Evolutionary conservation across 192 early-diverging fungal genomes (phyloP).

Genomic region (Chytriomyces hyalinus): DNA sequence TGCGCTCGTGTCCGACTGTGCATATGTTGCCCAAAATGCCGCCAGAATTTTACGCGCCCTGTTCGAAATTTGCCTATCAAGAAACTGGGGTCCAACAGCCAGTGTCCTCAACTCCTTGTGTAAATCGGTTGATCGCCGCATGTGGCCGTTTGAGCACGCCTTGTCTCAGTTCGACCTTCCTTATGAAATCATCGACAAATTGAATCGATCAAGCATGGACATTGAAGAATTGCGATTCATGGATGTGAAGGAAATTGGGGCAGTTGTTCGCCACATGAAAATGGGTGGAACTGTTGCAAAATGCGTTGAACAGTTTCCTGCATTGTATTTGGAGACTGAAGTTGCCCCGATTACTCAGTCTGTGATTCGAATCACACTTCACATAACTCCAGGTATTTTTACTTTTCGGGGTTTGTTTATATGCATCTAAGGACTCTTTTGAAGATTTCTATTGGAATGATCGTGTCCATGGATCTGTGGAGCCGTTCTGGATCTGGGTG

Average conservation of each 20-base stretch:
- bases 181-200: conserved; percentile 70
- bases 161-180: conserved; percentile 84
- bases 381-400: conserved; percentile 62
- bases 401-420: background rate
- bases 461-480: conserved; percentile 84
- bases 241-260: conserved; percentile 82
- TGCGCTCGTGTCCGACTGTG: conserved; percentile 90
- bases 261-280: conserved; percentile 78
- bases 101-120: conserved; percentile 80
- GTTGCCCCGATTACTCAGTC: conserved; percentile 93
- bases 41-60: conserved; percentile 91
- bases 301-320: conserved; percentile 86
- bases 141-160: conserved; percentile 94
- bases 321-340: conserved; percentile 75
- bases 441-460: conserved; percentile 93
- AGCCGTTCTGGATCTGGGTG: conserved; percentile 97
- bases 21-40: conserved; percentile 94
- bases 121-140: conserved; percentile 82
- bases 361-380: conserved; percentile 83
- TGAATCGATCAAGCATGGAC: conserved; percentile 65
- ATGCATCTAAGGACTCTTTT: background rate
- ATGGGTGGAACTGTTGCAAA: conserved; percentile 77
- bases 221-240: conserved; percentile 84
- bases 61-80: conserved; percentile 91
- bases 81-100: conserved; percentile 87